A percentile compares a stretch with the other conserved stretches of the same genome.
phyloP scores from a whole-genome alignment of 202 grass and related monocot genomes.

The Cymbopogon flexuosus region DNA sequence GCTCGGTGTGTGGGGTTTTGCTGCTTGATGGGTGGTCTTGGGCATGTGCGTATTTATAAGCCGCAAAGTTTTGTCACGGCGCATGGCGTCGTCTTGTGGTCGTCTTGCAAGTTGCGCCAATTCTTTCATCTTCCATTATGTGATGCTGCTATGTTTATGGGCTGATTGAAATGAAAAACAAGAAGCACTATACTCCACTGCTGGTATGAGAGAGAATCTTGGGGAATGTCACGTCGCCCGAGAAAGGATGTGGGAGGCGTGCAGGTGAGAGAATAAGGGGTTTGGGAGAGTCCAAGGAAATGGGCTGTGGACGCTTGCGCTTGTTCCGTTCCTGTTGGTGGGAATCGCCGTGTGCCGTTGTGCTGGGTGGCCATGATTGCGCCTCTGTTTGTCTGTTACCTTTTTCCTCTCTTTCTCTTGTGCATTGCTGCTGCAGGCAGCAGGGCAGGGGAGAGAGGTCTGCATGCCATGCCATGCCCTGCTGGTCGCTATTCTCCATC shows the following conservation, averaged over 20 bases:
- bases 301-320: constrained; percentile 30
- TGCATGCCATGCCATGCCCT: not conserved
- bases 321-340: constrained; percentile 33
- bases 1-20: constrained; percentile 14
- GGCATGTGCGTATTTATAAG: constrained; percentile 43
- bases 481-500: not conserved
- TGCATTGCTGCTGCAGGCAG: not conserved
- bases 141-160: constrained; percentile 20
- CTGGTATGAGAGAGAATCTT: constrained; percentile 25
- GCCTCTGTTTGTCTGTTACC: constrained; percentile 23
- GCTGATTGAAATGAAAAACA: constrained; percentile 21
- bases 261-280: constrained; percentile 15
- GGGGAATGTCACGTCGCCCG: constrained; percentile 38
- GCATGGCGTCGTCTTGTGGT: constrained; percentile 34
- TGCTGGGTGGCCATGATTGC: constrained; percentile 40
- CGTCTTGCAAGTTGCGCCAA: constrained; percentile 36
- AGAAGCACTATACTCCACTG: not conserved
- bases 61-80: constrained; percentile 30
- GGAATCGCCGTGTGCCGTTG: constrained; percentile 31
- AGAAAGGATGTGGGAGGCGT: constrained; percentile 37
- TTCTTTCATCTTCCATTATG: constrained; percentile 26
- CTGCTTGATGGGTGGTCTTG: constrained; percentile 16
- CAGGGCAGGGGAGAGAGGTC: not conserved
- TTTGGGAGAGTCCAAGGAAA: constrained; percentile 27
- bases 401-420: not conserved